A percentile compares a stretch with the other conserved stretches of the same genome.
These are phyloP conservation scores for Microsporum audouinii DNA, from an alignment of 2,329 filamentous ascomycete species.

Conservation along the genomic window DNA sequence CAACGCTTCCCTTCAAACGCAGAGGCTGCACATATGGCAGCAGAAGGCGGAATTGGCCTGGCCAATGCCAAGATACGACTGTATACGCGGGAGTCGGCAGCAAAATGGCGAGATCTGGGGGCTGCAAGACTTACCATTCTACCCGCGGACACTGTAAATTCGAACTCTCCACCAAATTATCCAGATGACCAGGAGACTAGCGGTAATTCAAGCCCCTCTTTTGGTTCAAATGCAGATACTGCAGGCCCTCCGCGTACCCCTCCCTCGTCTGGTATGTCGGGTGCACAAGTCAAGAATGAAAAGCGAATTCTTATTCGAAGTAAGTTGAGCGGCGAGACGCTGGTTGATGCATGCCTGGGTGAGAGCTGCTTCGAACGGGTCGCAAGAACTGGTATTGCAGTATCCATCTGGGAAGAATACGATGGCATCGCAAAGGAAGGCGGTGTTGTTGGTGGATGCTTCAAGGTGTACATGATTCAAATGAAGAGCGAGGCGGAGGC, in stretches of 20 bases:
- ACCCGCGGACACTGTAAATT: constrained; percentile 34
- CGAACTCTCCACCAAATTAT: constrained; percentile 38
- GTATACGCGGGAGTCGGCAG: constrained; percentile 61
- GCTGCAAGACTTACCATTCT: constrained; percentile 74
- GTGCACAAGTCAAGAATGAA: constrained; percentile 53
- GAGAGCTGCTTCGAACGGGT: constrained; percentile 76
- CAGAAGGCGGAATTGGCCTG: constrained; percentile 52
- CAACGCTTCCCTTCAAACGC: constrained; percentile 28
- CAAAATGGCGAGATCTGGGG: constrained; percentile 87
- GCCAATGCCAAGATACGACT: constrained; percentile 72
- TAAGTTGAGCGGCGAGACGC: constrained; percentile 52
- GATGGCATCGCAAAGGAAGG: constrained; percentile 46
- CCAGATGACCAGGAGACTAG: constrained; percentile 32
- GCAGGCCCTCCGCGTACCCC: constrained; percentile 15
- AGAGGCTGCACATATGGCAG: constrained; percentile 39
- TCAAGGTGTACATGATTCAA: constrained; percentile 55
- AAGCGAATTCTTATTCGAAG: constrained; percentile 74
- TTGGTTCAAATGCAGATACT: constrained; percentile 18
- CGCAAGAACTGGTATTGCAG: constrained; percentile 73
- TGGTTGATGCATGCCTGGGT: constrained; percentile 74
- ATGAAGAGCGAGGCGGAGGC: constrained; percentile 44
- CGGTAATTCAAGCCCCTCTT: constrained; percentile 6
- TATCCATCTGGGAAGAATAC: constrained; percentile 75
- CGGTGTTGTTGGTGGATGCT: constrained; percentile 48
- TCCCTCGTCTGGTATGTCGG: constrained; percentile 11